These are phyloP conservation scores for Ophiosphaerella korrae DNA, from an alignment of 2,329 filamentous ascomycete species.

Conservation along the genomic window DNA sequence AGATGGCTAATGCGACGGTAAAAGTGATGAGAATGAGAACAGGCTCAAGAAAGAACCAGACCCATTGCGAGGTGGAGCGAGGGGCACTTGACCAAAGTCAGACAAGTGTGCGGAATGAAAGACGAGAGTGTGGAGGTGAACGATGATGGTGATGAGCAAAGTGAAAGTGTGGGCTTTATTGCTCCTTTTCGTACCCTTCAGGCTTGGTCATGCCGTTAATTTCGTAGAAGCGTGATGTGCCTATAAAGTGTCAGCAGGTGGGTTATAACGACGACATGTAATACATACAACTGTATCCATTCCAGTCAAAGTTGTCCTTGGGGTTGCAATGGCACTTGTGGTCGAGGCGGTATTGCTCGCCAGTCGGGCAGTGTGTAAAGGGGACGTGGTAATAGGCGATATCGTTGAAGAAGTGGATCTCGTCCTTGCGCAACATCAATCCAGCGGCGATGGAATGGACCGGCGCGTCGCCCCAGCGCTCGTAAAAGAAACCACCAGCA, in stretches of 20 bases:
- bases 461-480: constrained; percentile 96
- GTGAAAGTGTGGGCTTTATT: constrained; percentile 38
- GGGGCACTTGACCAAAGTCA: constrained; percentile 40
- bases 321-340: constrained; percentile 95
- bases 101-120: constrained; percentile 20
- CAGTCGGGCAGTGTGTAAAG: constrained; percentile 96
- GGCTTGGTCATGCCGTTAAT: constrained; percentile 82
- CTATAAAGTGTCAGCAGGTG: constrained; percentile 57
- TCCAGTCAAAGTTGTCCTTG: constrained; percentile 99
- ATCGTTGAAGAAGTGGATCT: constrained; percentile 98
- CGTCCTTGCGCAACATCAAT: constrained; percentile 85
- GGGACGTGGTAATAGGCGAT: constrained; percentile 98
- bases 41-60: constrained; percentile 27
- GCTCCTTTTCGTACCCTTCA: constrained; percentile 78
- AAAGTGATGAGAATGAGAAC: constrained; percentile 27
- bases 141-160: constrained; percentile 8
- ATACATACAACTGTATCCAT: constrained; percentile 89
- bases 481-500: constrained; percentile 98
- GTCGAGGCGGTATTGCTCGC: constrained; percentile 80
- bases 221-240: constrained; percentile 85
- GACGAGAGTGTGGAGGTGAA: constrained; percentile 2
- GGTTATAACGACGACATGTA: too few species aligned
- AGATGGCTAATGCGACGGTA: constrained; percentile 19
- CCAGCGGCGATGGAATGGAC: constrained; percentile 96
- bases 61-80: constrained; percentile 22